Percentiles rank a stretch among this genome's conserved stretches.
Evolutionary conservation across 371 early-diverging fungal species (phyloP).

Genomic region (Circinella umbellata): DNA sequence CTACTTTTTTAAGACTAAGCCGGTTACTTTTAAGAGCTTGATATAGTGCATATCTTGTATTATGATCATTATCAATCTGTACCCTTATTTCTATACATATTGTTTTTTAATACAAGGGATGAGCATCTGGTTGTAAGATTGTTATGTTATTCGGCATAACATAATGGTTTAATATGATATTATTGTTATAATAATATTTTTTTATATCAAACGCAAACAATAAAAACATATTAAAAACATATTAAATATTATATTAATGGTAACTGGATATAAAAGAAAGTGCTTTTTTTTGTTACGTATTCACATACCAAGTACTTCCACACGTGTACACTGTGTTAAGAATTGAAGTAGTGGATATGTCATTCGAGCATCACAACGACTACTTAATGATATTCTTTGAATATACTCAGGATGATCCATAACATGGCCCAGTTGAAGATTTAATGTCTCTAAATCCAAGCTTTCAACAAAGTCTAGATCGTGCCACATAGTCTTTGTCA

Average conservation of each 20-base stretch:
- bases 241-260: no score
- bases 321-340: background rate
- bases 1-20: background rate
- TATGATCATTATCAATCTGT: background rate
- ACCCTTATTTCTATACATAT: background rate
- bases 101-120: no score
- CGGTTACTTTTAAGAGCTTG: background rate
- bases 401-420: background rate
- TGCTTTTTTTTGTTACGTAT: no score
- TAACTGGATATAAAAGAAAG: no score
- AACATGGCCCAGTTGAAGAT: background rate
- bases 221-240: no score
- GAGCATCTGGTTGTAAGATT: no score
- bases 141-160: no score
- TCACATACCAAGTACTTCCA: slow-evolving; percentile 1
- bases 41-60: background rate
- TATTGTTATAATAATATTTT: no score
- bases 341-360: background rate
- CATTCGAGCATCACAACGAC: background rate
- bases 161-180: no score
- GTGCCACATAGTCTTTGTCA: background rate
- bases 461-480: background rate
- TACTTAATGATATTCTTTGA: background rate
- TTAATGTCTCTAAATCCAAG: background rate
- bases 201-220: no score